These are phyloP conservation scores for Mycena sanguinolenta DNA, from an alignment of 768 basidiomycete genomes.

Conservation along the genomic window DNA sequence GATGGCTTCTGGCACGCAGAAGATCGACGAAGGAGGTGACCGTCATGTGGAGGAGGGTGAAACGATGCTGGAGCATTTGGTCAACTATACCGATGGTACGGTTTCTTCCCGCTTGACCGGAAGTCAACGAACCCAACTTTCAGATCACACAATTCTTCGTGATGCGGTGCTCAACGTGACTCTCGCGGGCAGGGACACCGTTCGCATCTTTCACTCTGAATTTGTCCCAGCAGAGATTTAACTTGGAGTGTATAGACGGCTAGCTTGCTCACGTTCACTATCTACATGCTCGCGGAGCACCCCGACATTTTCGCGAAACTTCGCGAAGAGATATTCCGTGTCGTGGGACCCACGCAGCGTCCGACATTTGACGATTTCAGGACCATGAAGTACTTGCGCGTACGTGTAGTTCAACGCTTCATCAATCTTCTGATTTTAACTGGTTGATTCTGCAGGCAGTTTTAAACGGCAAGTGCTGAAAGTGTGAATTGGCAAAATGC, in stretches of 20 bases:
- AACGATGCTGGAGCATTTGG: constrained; percentile 65
- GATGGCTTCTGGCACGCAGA: constrained; percentile 17
- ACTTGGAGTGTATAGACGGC: constrained; percentile 53
- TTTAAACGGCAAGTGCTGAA: constrained; percentile 13
- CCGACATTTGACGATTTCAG: constrained; percentile 70
- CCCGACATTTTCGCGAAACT: constrained; percentile 61
- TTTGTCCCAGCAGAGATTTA: neutral
- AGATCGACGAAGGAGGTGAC: constrained; percentile 44
- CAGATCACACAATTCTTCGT: constrained; percentile 56
- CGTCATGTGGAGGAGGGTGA: constrained; percentile 57
- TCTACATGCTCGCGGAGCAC: constrained; percentile 68
- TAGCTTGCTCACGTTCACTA: constrained; percentile 63
- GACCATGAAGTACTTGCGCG: constrained; percentile 70
- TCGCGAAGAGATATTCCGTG: constrained; percentile 62
- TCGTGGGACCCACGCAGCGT: constrained; percentile 56
- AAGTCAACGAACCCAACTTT: neutral
- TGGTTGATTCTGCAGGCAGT: constrained; percentile 5
- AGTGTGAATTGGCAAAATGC: too few relatives aligned
- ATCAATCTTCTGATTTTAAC: too few relatives aligned
- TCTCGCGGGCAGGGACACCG: constrained; percentile 61
- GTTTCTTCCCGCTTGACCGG: neutral
- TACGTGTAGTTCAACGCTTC: constrained; percentile 36
- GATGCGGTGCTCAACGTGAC: constrained; percentile 62
- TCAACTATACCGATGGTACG: constrained; percentile 67
- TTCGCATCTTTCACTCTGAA: constrained; percentile 6